phyloP scores from a whole-genome alignment of 805 yeast genomes.

The Saturnispora silvae region DNA sequence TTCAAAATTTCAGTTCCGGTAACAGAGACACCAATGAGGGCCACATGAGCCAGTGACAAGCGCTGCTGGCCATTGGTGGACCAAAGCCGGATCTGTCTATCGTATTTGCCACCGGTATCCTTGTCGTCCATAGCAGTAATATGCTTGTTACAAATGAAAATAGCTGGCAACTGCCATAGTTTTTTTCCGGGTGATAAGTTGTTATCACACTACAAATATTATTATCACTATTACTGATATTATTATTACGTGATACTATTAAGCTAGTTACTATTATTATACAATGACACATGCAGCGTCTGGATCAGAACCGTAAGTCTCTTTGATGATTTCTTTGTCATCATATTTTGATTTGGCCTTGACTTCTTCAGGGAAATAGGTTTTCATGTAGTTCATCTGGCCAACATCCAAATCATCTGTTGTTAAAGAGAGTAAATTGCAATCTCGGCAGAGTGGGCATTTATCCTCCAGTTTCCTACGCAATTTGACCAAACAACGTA shows the following conservation, averaged over 20 bases:
- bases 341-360: constrained; percentile 51
- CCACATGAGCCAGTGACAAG: constrained; percentile 46
- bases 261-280: constrained; percentile 6
- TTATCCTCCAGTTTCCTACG: constrained; percentile 47
- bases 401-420: constrained; percentile 47
- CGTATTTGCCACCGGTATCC: constrained; percentile 48
- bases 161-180: no score
- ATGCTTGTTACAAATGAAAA: no score
- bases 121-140: constrained; percentile 24
- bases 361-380: constrained; percentile 57
- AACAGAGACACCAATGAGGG: constrained; percentile 47
- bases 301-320: constrained; percentile 28
- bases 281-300: constrained; percentile 20
- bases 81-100: constrained; percentile 86
- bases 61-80: constrained; percentile 61
- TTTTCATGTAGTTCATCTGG: constrained; percentile 41
- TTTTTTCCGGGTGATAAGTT: no score
- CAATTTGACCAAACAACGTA: constrained; percentile 58
- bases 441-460: constrained; percentile 59
- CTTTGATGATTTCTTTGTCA: constrained; percentile 35
- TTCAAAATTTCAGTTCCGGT: constrained; percentile 62
- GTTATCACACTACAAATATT: no score
- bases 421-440: constrained; percentile 48
- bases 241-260: not conserved
- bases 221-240: no score